phyloP scores from a whole-genome alignment of 345 rosid species.

The Triadica sebifera region DNA sequence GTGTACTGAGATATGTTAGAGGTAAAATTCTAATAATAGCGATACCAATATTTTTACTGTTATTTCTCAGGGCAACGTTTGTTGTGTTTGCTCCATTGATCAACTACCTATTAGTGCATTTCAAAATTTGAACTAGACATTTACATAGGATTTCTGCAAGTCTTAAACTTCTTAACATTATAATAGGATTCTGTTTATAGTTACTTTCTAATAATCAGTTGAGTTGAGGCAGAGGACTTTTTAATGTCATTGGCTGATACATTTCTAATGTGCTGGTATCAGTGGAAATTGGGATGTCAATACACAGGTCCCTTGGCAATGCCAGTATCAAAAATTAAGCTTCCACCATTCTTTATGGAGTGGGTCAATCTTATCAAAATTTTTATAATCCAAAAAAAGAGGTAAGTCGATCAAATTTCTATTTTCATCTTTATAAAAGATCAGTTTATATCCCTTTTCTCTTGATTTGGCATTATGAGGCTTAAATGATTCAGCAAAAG shows the following conservation, averaged over 20 bases:
- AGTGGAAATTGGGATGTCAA: slow-evolving; percentile 99
- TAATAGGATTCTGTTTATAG: not conserved
- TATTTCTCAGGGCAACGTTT: not conserved
- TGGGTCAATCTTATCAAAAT: slow-evolving; percentile 83
- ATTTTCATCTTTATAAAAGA: not conserved
- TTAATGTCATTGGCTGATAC: slow-evolving; percentile 22
- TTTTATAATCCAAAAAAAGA: slow-evolving; percentile 54
- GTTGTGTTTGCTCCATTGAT: not conserved
- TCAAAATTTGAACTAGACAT: not conserved
- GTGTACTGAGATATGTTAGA: not conserved
- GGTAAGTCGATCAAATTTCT: slow-evolving; percentile 35
- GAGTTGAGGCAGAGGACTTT: not conserved
- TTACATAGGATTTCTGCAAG: not conserved
- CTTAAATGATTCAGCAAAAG: not conserved
- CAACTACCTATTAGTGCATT: not conserved
- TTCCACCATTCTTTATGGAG: slow-evolving; percentile 78
- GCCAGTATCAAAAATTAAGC: slow-evolving; percentile 62
- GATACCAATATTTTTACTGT: not conserved
- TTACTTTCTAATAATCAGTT: not conserved
- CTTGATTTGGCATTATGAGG: not conserved
- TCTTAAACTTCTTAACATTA: not conserved
- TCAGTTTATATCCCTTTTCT: not conserved
- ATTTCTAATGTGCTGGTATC: slow-evolving; percentile 19
- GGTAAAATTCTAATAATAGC: not conserved
- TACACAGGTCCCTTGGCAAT: slow-evolving; percentile 81